Base-by-base conservation (phyloP, 306 rosid genomes). In the Adenanthera pavonina region DNA sequence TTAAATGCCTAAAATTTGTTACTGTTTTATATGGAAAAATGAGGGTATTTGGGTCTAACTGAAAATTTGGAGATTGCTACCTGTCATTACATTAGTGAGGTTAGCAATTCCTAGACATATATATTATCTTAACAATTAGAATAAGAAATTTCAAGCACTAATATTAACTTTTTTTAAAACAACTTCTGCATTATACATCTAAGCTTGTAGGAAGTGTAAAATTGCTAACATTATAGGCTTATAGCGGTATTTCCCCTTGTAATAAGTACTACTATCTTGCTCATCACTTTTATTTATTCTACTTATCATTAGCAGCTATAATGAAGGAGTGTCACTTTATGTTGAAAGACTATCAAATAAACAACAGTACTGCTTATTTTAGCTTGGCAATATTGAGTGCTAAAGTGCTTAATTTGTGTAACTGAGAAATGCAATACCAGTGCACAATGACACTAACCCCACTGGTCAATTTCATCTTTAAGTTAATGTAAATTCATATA, bases 311-410 rank as follows among this genome's bases (percentile, higher is more conserved):
- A 40, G 51, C 64, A 12, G 8, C 57, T 75, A 60, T 16, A 3
- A 30, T 33, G 46, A 30, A 74, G 40, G 46, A 20, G 20, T 11
- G 48, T 48, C 35, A 1, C 65, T 38, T 19, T 40, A 40, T 19
- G 53, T 64, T 76, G 73, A 68, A 36, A n/a, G 33, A 68, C 46
- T 40, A 36, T 66, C 25, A n/a, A 43, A 51, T 33, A 62, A 35
- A 47, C 10, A 47, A 76, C 51, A 61, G 48, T 67, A 8, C 6
- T 16, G 65, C 53, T 68, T 41, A 41, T 68, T 68, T 68, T 47
- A 5, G 30, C 25, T 36, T 66, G 16, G 44, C 40, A 19, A 66
- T 67, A 19, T 30, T 15, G 81, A 53, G 52, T 36, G 59, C 67
- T 53, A 11, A 12, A 52, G 34, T 68, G 56, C 33, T 40, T 13